Base-by-base conservation (phyloP, 495 filamentous ascomycete species). In the Aspergillus homomorphus region DNA sequence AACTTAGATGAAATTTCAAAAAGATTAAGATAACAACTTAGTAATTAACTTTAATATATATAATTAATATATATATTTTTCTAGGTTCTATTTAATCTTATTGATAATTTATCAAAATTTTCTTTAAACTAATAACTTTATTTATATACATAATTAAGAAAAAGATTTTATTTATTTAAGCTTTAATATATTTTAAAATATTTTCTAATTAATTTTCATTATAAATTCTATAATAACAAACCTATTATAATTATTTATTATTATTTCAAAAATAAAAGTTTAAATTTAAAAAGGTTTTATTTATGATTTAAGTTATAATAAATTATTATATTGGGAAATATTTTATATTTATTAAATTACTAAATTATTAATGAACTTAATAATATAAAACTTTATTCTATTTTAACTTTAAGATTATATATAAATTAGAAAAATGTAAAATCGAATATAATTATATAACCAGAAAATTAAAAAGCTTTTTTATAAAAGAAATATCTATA, bases 331-430 rank as follows among this genome's bases (percentile, higher is more conserved):
- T 38, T 53, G 8, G 33, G 7, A 53, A 41, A 41, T 53, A 53
- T 53, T 54, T 54, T 54, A 54, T 44, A 43, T 54, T 54, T 4
- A 54, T 54, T 23, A 42, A 43, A 23, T 21, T 54, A 38, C 10
- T 54, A 3, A 54, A 54, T 23, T 54, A 43, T 14, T 54, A 54
- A 43, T 44, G 43, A n/a, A 54, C 12, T n/a, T 23, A 44, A 9
- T 43, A 41, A 33, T 54, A 3, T 38, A n/a, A 54, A 44, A 8
- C 22, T 44, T 18, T 54, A 23, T 44, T 44, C 22, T 43, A 44
- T 22, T 54, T 54, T 54, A 54, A 54, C 43, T 54, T 54, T 54
- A 44, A 54, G 23, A 54, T 43, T 42, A 43, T 54, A 42, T 54
- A 42, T 43, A 43, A 22, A 3, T 23, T 23, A 12, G 22, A 44